Evolutionary conservation across 2,329 filamentous ascomycete species (phyloP).

Genomic region (Knufia fluminis): DNA sequence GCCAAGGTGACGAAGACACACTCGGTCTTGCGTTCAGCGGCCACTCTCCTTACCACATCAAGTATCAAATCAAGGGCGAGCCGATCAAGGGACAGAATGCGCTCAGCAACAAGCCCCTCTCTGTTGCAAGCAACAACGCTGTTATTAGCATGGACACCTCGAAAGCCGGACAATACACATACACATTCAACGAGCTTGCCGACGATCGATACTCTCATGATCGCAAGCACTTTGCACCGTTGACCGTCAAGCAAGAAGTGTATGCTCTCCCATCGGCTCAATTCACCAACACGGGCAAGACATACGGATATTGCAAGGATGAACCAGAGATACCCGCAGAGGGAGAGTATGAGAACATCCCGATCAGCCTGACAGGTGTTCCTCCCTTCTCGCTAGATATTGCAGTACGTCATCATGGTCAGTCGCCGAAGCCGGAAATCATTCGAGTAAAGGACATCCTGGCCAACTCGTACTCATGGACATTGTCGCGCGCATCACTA

Average conservation of each 20-base stretch:
- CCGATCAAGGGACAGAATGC: slow-evolving; percentile 56
- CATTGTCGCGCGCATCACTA: slow-evolving; percentile 74
- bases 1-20: slow-evolving; percentile 86
- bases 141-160: slow-evolving; percentile 78
- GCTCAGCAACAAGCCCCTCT: slow-evolving; percentile 57
- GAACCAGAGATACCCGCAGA: slow-evolving; percentile 37
- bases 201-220: slow-evolving; percentile 80
- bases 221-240: slow-evolving; percentile 52
- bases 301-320: slow-evolving; percentile 89
- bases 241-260: slow-evolving; percentile 72
- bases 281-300: slow-evolving; percentile 79
- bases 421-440: slow-evolving; percentile 64
- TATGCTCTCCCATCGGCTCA: slow-evolving; percentile 72
- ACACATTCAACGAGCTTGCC: slow-evolving; percentile 71
- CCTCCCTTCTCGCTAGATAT: slow-evolving; percentile 86
- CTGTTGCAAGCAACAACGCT: slow-evolving; percentile 65
- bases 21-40: slow-evolving; percentile 74
- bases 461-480: slow-evolving; percentile 64
- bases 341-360: slow-evolving; percentile 75
- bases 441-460: slow-evolving; percentile 74
- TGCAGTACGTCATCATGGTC: slow-evolving; percentile 81
- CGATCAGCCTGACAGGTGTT: slow-evolving; percentile 70
- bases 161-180: slow-evolving; percentile 73
- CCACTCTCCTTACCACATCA: slow-evolving; percentile 70
- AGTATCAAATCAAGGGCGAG: slow-evolving; percentile 71